Percentiles rank a stretch among this genome's conserved stretches.
phyloP scores from a whole-genome alignment of 768 basidiomycete genomes.

The Mycena floridula region DNA sequence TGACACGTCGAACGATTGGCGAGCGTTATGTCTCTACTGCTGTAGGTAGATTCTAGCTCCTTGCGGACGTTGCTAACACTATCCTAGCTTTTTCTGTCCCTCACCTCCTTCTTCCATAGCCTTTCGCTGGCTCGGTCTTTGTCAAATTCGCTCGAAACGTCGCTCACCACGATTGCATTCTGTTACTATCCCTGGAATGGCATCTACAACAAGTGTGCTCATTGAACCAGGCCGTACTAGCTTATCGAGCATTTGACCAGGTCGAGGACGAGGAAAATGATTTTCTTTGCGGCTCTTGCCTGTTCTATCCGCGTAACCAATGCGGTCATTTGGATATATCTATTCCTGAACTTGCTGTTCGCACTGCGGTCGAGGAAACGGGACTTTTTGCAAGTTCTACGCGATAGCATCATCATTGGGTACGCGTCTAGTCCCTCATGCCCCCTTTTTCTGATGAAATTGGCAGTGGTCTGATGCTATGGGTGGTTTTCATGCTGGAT shows the following conservation, averaged over 20 bases:
- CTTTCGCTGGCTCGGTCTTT: conserved; percentile 81
- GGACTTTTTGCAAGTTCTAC: conserved; percentile 25
- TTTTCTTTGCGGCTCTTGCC: conserved; percentile 66
- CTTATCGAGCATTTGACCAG: conserved; percentile 16
- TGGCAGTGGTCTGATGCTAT: conserved; percentile 16
- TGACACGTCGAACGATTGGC: conserved; percentile 56
- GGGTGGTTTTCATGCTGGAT: conserved; percentile 47
- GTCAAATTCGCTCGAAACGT: conserved; percentile 90
- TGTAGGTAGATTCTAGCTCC: conserved; percentile 39
- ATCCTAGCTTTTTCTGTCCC: conserved; percentile 65
- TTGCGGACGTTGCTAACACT: background rate
- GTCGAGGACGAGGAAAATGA: conserved; percentile 25
- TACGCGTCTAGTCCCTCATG: conserved; percentile 21
- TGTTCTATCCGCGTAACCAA: conserved; percentile 88
- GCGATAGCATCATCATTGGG: conserved; percentile 39
- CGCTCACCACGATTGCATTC: conserved; percentile 75
- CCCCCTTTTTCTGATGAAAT: conserved; percentile 13
- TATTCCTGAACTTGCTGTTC: conserved; percentile 57
- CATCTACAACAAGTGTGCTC: conserved; percentile 8
- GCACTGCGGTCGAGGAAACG: conserved; percentile 31
- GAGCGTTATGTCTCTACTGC: conserved; percentile 48
- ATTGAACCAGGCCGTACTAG: background rate
- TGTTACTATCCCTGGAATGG: conserved; percentile 70
- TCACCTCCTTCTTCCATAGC: conserved; percentile 84
- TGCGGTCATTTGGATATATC: conserved; percentile 76